A percentile compares a stretch with the other conserved stretches of the same genome.
These are phyloP conservation scores for Plasmodium malariae DNA, from an alignment of 169 alveolate genomes.

Conservation along the genomic window DNA sequence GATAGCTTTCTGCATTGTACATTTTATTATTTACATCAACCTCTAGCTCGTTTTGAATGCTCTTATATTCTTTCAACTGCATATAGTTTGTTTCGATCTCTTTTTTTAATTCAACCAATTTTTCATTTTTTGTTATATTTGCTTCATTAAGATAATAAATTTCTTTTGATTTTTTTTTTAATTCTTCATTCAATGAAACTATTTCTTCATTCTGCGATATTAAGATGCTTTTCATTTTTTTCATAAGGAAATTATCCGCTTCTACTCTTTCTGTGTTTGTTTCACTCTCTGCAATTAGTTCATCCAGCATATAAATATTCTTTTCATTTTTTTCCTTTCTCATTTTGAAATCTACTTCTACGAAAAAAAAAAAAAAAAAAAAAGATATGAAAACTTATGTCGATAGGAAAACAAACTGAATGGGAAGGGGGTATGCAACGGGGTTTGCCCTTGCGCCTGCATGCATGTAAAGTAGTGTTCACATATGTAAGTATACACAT, in stretches of 20 bases:
- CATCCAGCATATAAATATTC: neutral
- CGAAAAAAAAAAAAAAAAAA: neutral
- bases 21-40: conserved; percentile 48
- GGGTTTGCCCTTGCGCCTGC: too few relatives aligned
- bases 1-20: conserved; percentile 29
- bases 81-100: conserved; percentile 46
- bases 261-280: conserved; percentile 9
- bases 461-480: neutral
- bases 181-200: conserved; percentile 33
- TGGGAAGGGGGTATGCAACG: neutral
- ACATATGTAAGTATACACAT: neutral
- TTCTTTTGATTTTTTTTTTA: conserved; percentile 47
- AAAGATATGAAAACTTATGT: neutral
- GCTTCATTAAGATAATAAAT: conserved; percentile 48
- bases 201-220: conserved; percentile 70
- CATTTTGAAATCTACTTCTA: conserved; percentile 43
- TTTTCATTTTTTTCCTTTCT: conserved; percentile 29
- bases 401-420: neutral
- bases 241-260: conserved; percentile 19
- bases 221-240: conserved; percentile 48
- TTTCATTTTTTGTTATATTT: conserved; percentile 51
- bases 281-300: conserved; percentile 1
- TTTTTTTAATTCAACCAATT: conserved; percentile 55
- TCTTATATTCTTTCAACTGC: conserved; percentile 34
- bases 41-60: conserved; percentile 36